Base-by-base conservation (phyloP, 2,329 filamentous ascomycete genomes). In the Colletotrichum sp. region DNA sequence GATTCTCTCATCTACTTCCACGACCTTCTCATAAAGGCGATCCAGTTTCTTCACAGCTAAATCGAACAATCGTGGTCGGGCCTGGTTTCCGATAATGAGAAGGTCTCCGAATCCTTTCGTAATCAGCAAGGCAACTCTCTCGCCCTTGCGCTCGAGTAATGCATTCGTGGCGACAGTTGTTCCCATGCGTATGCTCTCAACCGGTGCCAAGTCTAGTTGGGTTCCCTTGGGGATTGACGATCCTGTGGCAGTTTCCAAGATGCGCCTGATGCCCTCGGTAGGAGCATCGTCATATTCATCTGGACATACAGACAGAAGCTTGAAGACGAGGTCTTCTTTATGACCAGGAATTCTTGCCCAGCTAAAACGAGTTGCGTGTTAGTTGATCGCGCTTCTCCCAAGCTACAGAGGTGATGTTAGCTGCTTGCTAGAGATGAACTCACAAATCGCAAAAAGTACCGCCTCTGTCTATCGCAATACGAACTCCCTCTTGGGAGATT, bases 81-180 rank as follows among this genome's bases (percentile, higher is more conserved):
- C 91, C 84, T 95, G 94, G 79, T 95, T 94, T 1, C 94, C 94
- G 78, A 95, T 95, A 34, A 90, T 88, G 6, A 95, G 85, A 78
- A 92, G 93, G 80, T 95, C 94, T 77, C 91, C 91, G 85, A 95
- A 95, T 0, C 94, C 94, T 72, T 91, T 92, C 2, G 93, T 95
- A 0, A 94, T 92, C 2, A 95, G 88, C 80, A 95, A 88, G 0
- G 93, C 94, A 78, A 94, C 92, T 36, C 89, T 89, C 79, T 95
- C 93, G 21, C 94, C 94, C 82, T 95, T 95, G 52, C 93, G 86
- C 81, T 95, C 94, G 2, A 95, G 85, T 26, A 95, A 84, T 1
- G 94, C 94, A 82, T 95, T 95, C 0, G 94, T 95, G 2, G 94
- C 94, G 3, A 95, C 94, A 1, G 94, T 95, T 1, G 94, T 95